phyloP scores from a whole-genome alignment of 108 stramenopile genomes.

The Pseudonitzschia multistriata region DNA sequence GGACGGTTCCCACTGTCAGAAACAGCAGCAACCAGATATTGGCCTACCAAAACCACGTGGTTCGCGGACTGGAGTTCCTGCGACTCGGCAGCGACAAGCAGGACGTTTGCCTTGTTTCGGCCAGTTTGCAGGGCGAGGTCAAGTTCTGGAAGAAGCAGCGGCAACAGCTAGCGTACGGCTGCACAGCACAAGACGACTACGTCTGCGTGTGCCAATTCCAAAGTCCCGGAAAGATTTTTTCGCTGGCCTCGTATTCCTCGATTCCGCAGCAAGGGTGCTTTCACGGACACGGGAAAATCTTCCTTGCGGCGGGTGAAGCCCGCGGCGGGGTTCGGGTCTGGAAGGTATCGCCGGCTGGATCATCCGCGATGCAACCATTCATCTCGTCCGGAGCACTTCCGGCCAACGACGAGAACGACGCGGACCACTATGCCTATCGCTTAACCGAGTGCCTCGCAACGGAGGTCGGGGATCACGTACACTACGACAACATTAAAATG shows the following conservation, averaged over 20 bases:
- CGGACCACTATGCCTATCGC: neutral
- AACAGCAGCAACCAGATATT: neutral
- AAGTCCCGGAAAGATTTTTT: conserved; percentile 13
- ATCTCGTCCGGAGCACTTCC: neutral
- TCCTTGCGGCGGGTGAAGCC: conserved; percentile 10
- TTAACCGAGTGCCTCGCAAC: neutral
- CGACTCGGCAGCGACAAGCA: neutral
- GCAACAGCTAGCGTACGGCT: neutral
- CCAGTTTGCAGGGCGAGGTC: conserved; percentile 16
- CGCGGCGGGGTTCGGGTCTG: conserved; percentile 8
- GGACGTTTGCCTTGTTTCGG: neutral
- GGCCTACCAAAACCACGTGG: conserved; percentile 1
- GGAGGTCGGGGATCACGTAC: conserved; percentile 14
- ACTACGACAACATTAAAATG: conserved; percentile 18
- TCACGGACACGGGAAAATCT: neutral
- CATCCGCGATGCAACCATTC: neutral
- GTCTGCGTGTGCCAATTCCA: conserved; percentile 6
- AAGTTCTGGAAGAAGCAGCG: conserved; percentile 6
- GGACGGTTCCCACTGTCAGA: neutral
- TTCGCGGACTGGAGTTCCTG: conserved; percentile 13
- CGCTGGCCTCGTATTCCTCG: conserved; percentile 2
- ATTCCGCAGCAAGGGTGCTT: neutral
- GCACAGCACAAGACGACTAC: neutral
- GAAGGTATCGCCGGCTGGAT: conserved; percentile 1
- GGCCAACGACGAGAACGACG: neutral